Conservation (phyloP, 805 yeast species). For the Teunomyces lycoperdinae region DNA sequence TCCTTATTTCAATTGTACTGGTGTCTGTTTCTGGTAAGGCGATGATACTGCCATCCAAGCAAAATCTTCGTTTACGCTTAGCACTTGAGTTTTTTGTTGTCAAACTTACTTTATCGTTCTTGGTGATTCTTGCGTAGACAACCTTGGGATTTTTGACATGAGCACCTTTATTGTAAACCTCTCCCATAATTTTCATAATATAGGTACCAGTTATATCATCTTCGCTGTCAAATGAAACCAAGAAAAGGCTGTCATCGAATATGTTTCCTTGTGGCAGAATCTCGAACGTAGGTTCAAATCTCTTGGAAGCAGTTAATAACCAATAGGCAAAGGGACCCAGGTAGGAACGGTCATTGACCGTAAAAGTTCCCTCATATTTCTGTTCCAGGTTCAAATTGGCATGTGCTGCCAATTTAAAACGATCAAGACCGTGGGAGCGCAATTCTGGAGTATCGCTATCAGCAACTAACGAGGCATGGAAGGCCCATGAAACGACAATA, state of each 20-base stretch:
- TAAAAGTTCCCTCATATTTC: constrained; percentile 44
- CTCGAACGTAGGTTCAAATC: constrained; percentile 57
- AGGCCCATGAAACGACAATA: constrained; percentile 80
- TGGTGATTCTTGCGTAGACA: constrained; percentile 37
- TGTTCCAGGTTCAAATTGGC: constrained; percentile 51
- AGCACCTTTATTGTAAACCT: constrained; percentile 54
- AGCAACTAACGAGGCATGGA: constrained; percentile 83
- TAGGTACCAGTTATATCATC: constrained; percentile 19
- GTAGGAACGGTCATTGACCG: constrained; percentile 12
- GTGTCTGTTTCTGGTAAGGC: constrained; percentile 22
- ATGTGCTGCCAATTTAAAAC: constrained; percentile 70
- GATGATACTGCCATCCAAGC: constrained; percentile 63
- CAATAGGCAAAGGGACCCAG: constrained; percentile 56
- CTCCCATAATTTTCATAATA: constrained; percentile 53
- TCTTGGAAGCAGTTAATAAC: constrained; percentile 51
- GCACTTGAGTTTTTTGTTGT: constrained; percentile 10
- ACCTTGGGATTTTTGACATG: constrained; percentile 53
- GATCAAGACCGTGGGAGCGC: constrained; percentile 57
- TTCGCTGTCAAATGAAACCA: constrained; percentile 44
- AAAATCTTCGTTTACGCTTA: constrained; percentile 46
- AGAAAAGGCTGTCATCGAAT: constrained; percentile 38
- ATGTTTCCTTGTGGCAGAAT: constrained; percentile 62
- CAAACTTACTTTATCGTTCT: constrained; percentile 23
- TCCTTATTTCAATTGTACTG: constrained; percentile 12
- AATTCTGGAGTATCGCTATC: constrained; percentile 70